phyloP scores from a whole-genome alignment of 805 yeast genomes.

The Saccharomycopsis capsularis region DNA sequence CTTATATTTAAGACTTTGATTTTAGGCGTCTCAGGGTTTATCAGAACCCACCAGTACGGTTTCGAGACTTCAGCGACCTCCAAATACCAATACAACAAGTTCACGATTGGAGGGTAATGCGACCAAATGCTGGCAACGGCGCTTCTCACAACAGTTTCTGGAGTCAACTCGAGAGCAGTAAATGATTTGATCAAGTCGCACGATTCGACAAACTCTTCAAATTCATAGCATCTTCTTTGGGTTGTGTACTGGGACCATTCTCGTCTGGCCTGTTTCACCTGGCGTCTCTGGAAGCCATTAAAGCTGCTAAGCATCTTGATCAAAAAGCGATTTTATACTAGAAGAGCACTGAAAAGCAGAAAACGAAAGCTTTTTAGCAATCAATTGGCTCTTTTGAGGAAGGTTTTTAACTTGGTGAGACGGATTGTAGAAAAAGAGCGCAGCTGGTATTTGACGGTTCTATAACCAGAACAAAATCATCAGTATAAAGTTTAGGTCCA shows the following conservation, averaged over 20 bases:
- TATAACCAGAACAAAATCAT: too few relatives aligned
- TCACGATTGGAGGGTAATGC: neutral
- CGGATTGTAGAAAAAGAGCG: too few relatives aligned
- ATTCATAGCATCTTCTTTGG: conserved; percentile 2
- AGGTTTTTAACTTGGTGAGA: too few relatives aligned
- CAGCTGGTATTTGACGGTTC: too few relatives aligned
- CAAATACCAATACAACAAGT: neutral
- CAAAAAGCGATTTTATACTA: neutral
- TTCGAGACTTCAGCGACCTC: neutral
- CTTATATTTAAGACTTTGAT: neutral
- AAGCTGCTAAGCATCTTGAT: neutral
- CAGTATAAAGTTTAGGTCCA: too few relatives aligned
- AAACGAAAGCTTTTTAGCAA: too few relatives aligned
- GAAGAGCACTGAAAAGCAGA: neutral
- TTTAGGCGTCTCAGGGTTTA: neutral
- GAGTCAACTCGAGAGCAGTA: neutral
- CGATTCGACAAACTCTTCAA: conserved; percentile 1
- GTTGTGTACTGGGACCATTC: neutral
- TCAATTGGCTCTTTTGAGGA: too few relatives aligned
- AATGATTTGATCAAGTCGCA: neutral
- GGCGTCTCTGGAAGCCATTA: too few relatives aligned
- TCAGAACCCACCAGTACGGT: too few relatives aligned
- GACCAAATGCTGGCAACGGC: neutral
- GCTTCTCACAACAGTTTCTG: neutral
- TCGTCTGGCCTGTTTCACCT: neutral